A percentile compares a stretch with the other conserved stretches of the same genome.
Conservation (phyloP, 192 early-diverging fungal genomes). For the Coemansia sp. region DNA sequence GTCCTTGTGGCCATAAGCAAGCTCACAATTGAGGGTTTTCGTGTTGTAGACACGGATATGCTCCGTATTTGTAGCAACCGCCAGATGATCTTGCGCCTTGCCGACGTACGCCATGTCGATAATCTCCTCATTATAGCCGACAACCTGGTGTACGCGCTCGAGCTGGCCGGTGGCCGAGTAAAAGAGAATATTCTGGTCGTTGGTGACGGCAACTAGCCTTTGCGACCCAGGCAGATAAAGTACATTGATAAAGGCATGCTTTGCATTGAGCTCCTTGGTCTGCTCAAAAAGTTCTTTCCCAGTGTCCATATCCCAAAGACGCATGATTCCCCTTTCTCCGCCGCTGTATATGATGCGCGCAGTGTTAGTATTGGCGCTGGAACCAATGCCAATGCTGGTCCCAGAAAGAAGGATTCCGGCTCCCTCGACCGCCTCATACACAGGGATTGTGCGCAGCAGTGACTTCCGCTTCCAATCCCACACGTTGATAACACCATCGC, state of each 20-base stretch:
- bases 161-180: conserved; percentile 62
- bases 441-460: conserved; percentile 79
- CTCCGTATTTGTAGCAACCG: conserved; percentile 92
- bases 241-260: conserved; percentile 76
- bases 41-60: conserved; percentile 88
- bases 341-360: conserved; percentile 74
- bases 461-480: conserved; percentile 76
- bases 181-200: conserved; percentile 90
- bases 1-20: conserved; percentile 88
- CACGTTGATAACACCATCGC: conserved; percentile 90
- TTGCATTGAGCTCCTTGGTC: conserved; percentile 69
- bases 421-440: conserved; percentile 86
- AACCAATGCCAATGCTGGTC: conserved; percentile 35
- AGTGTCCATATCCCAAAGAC: conserved; percentile 84
- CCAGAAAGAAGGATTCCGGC: conserved; percentile 69
- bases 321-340: conserved; percentile 80
- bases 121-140: conserved; percentile 97
- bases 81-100: conserved; percentile 69
- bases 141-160: conserved; percentile 76
- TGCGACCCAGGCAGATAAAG: conserved; percentile 62
- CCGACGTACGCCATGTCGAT: conserved; percentile 86
- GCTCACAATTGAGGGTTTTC: conserved; percentile 74
- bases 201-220: conserved; percentile 74
- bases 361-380: conserved; percentile 2
- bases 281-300: conserved; percentile 74